Evolutionary conservation across 257 asterid genomes (phyloP).

Genomic region (Salvia rosmarinus): DNA sequence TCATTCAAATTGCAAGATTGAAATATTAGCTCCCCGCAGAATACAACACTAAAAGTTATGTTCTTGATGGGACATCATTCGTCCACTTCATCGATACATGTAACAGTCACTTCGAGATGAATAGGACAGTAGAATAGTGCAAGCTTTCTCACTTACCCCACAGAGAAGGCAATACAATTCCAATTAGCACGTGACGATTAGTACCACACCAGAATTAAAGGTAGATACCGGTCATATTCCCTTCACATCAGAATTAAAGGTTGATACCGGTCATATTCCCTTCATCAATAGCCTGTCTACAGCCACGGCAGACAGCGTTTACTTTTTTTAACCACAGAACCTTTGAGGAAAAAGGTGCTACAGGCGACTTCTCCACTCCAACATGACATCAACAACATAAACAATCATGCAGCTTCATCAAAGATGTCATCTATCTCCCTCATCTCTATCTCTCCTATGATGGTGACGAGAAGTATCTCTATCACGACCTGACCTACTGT

Average conservation of each 20-base stretch:
- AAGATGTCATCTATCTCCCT: slow-evolving; percentile 11
- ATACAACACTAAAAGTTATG: neutral
- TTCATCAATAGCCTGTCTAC: neutral
- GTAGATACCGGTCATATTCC: neutral
- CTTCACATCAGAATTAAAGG: neutral
- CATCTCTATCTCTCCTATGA: slow-evolving; percentile 35
- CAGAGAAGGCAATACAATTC: neutral
- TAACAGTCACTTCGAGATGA: neutral
- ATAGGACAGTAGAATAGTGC: neutral
- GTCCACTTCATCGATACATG: neutral
- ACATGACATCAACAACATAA: slow-evolving; percentile 3
- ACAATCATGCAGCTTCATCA: neutral
- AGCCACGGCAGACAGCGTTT: neutral
- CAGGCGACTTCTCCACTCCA: neutral
- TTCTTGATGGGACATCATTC: neutral
- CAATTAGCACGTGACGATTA: too few relatives aligned
- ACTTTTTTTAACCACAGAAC: neutral
- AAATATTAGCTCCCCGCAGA: neutral
- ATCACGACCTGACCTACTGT: slow-evolving; percentile 39
- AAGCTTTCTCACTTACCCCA: neutral
- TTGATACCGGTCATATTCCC: neutral
- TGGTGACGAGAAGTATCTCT: slow-evolving; percentile 32
- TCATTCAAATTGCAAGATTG: neutral
- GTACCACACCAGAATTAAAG: neutral
- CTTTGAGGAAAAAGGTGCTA: neutral